phyloP scores from a whole-genome alignment of 2,329 filamentous ascomycete genomes.

The Didymella sp. region DNA sequence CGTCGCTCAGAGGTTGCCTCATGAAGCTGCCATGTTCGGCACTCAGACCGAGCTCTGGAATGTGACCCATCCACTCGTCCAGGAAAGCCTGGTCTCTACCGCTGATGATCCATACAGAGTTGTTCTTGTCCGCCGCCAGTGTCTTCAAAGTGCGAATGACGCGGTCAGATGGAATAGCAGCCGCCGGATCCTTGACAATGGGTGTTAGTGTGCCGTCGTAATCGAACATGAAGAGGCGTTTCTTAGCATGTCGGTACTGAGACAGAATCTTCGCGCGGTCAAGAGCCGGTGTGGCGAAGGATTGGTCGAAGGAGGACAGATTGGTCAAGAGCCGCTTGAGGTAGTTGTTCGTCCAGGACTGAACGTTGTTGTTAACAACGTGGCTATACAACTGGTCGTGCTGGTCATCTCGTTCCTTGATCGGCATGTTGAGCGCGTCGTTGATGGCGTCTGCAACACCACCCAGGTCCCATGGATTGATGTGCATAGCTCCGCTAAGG shows the following conservation, averaged over 20 bases:
- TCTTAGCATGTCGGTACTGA: conserved; percentile 76
- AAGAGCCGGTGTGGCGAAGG: conserved; percentile 79
- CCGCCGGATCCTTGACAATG: conserved; percentile 89
- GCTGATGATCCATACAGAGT: conserved; percentile 98
- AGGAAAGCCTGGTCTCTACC: conserved; percentile 93
- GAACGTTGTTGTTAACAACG: conserved; percentile 84
- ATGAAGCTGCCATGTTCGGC: conserved; percentile 98
- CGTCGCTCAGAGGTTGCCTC: conserved; percentile 74
- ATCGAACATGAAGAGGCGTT: conserved; percentile 96
- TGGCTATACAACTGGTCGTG: conserved; percentile 80
- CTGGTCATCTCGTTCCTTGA: conserved; percentile 69
- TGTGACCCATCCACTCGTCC: conserved; percentile 90
- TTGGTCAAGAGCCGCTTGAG: conserved; percentile 81
- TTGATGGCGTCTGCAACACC: conserved; percentile 86
- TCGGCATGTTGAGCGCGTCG: conserved; percentile 77
- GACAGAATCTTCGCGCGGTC: conserved; percentile 75
- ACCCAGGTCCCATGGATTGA: conserved; percentile 92
- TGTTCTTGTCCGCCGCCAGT: conserved; percentile 79
- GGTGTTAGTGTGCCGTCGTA: conserved; percentile 96
- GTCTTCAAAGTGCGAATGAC: conserved; percentile 80
- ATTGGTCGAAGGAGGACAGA: conserved; percentile 76
- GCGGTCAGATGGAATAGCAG: conserved; percentile 84
- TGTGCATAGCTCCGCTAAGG: conserved; percentile 85
- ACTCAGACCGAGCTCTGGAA: conserved; percentile 86
- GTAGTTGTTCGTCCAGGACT: conserved; percentile 83